phyloP scores from a whole-genome alignment of 1,139 yeast species.

The Tardiomyces blankii region DNA sequence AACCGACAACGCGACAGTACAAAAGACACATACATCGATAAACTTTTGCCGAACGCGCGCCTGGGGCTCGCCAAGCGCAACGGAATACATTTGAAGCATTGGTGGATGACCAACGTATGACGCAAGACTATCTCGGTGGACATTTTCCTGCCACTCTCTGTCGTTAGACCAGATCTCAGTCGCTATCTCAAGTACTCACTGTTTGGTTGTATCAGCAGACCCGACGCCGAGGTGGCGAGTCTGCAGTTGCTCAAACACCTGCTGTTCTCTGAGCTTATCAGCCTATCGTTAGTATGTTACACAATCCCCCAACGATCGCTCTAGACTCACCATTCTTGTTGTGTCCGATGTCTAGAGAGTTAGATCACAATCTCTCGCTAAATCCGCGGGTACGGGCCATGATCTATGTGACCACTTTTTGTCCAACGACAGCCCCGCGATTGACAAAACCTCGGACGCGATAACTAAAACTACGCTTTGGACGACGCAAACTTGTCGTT shows the following conservation, averaged over 20 bases:
- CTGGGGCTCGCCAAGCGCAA: conserved; percentile 48
- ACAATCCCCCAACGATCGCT: not conserved
- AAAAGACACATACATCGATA: conserved; percentile 30
- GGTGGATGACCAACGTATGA: conserved; percentile 61
- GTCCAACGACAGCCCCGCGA: not conserved
- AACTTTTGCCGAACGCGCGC: conserved; percentile 37
- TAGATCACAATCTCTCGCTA: too few relatives aligned
- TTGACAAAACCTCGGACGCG: not conserved
- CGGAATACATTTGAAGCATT: conserved; percentile 52
- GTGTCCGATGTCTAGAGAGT: too few relatives aligned
- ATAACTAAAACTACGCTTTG: not conserved
- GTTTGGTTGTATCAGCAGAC: conserved; percentile 51
- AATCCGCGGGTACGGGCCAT: too few relatives aligned
- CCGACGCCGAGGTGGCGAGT: conserved; percentile 63
- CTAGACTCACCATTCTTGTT: too few relatives aligned
- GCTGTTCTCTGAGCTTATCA: conserved; percentile 57
- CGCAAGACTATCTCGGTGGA: conserved; percentile 66
- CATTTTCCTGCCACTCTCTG: conserved; percentile 44
- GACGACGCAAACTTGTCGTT: too few relatives aligned
- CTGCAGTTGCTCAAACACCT: conserved; percentile 49
- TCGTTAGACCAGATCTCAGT: not conserved
- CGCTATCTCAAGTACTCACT: conserved; percentile 5
- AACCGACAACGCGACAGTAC: not conserved
- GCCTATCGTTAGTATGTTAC: conserved; percentile 31
- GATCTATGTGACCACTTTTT: not conserved